Base-by-base conservation (phyloP, 1,284 basidiomycete species). In the Marasmius sp. region DNA sequence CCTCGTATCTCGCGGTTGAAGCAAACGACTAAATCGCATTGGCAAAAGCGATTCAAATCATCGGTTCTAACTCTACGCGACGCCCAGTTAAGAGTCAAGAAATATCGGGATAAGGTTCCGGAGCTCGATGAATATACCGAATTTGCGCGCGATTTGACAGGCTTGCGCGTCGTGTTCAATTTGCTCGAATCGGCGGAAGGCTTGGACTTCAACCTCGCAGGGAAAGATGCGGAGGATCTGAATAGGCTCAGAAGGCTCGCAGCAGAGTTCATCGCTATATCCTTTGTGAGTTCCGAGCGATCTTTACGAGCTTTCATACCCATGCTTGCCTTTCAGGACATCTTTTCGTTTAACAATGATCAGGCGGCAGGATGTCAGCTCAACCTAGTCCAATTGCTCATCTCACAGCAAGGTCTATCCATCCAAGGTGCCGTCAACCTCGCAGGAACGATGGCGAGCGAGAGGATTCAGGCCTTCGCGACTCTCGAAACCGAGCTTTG, bases 181-280 rank as follows among this genome's bases (percentile, higher is more conserved):
- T 74, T 89, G 59, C 74, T 87, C 45, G 80, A 87, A 63, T 79
- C 85, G 62, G 76, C 80, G 0, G 81, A 82, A 52, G 81, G 82
- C n/a, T 69, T 86, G 18, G 65, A 70, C 45, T 59, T 84, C 6
- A 67, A 72, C 18, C 52, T 62, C 59, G 61, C 65, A 57, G 59
- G 61, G 36, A 65, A 69, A 20, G 70, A 75, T 10, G 63, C 70
- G 37, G 72, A 73, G 10, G 64, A 68, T 14, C 62, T 85, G 14
- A 63, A 64, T 18, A 66, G 67, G 18, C 64, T 85, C n/a, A 77
- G 74, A 55, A 64, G 71, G 50, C 67, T 73, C 57, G 79, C 82
- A 1, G 73, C 74, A 8, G 79, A 85, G 64, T 74, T 85, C 56
- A 75, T 85, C 16, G 72, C 77, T 9, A 81, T 79, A 74, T 77